Base-by-base conservation (phyloP, 139 green algal species). In the Chlamydomonas asymmetrica region DNA sequence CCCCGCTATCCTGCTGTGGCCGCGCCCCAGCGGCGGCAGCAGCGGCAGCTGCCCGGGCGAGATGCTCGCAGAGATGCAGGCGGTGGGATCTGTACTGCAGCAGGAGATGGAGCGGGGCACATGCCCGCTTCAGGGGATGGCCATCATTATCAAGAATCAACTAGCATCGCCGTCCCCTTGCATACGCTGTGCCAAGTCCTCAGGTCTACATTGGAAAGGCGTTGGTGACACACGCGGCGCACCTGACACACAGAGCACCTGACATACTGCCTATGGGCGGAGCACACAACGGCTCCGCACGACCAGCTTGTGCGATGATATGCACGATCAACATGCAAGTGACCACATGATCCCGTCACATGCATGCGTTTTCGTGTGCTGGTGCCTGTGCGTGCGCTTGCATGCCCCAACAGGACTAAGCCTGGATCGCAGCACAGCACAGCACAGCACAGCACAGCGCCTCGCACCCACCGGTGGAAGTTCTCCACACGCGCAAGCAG, bases 401-500 rank as follows among this genome's bases (percentile, higher is more conserved):
- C 13, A 52, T 25, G 18, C 13, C 13, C 13, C 45, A 52, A 52
- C 45, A 52, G 45, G 45, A 25, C 13, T 16, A 52, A 10, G 45
- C 13, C 45, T 52, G 18, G 45, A 16, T 16, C 45, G 45, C 13
- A 10, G 13, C 45, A 52, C n/a, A n/a, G n/a, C n/a, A n/a, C n/a
- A 52, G 45, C 13, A 25, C 18, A 10, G 45, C 45, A 10, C 45
- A 16, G 13, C 13, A 10, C 45, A 52, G 45, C 45, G 37, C 63
- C 31, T 16, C 29, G 39, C 63, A 3, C 41, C 45, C 34, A 86
- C 80, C 80, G 75, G 80, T 91, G 80, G 13, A 84, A 85, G 62
- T 91, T 93, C 27, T 63, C 57, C 2, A 65, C n/a, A 25, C 29
- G 27, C 3, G 29, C 76, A 20, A 89, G 1, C 2, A 32, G 35